Base-by-base conservation (phyloP, 1,284 basidiomycete genomes). In the Apiotrichum sp. region DNA sequence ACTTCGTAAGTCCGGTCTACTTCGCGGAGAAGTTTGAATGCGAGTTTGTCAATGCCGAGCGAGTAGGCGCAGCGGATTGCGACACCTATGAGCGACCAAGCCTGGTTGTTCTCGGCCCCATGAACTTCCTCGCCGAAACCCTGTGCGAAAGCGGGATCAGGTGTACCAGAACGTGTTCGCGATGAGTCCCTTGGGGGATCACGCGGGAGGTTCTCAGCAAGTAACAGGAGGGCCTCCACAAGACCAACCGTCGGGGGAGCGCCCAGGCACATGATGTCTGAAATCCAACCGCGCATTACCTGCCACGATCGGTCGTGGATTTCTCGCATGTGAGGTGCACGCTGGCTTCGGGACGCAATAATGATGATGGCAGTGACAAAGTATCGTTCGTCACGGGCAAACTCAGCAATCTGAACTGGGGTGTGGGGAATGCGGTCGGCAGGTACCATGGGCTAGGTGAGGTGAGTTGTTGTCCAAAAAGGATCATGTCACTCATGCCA, bases 351-450 rank as follows among this genome's bases (percentile, higher is more conserved):
- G 53, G 71, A 73, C 1, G 76, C 72, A 35, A 79, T 77, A 51
- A 78, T 74, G 53, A 78, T 69, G 53, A 77, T 72, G 4, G 75
- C 72, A 2, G 76, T 71, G 11, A 76, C 60, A 9, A 79, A 67
- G 44, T 77, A 75, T 4, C 70, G 67, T 58, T 79, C 78, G 35
- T 73, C 72, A 14, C 57, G 52, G 1, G 74, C 74, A 56, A 78
- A 78, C 4, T 61, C 54, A 1, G 72, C 71, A 5, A 78, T 67
- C 32, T 74, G 66, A 4, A 69, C 72, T 3, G 63, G 59, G 0
- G 67, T 71, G n/a, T 64, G 62, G 0, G 78, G 78, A 6, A 78
- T 76, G 9, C 70, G 65, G 4, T 66, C 58, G 11, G 70, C 65
- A 0, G 77, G 72, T 1, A 78, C 68, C 63, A 79, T 75, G 3